Evolutionary conservation across 306 rosid species (phyloP).

Genomic region (Argentina anserina): DNA sequence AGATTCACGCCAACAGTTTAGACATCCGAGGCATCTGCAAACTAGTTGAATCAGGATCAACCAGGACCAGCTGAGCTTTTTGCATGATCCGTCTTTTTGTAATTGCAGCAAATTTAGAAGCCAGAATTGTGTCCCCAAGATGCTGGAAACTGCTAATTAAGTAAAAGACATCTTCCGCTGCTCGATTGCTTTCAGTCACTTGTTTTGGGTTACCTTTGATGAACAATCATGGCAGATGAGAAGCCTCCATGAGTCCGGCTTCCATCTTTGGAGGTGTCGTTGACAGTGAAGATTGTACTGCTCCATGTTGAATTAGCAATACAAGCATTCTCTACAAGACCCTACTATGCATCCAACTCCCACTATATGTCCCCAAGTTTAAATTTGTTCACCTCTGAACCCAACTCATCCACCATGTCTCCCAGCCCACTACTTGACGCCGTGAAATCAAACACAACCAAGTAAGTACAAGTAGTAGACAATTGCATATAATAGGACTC

Average conservation of each 20-base stretch:
- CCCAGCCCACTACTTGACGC: constrained; percentile 41
- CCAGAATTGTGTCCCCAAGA: too few relatives aligned
- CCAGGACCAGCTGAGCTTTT: too few relatives aligned
- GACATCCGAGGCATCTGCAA: too few relatives aligned
- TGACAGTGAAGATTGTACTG: constrained; percentile 24
- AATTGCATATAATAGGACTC: not conserved
- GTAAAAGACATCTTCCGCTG: not conserved
- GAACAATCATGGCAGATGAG: constrained; percentile 34
- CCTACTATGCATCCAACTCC: constrained; percentile 36
- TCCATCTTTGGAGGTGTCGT: constrained; percentile 29
- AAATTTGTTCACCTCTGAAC: constrained; percentile 28
- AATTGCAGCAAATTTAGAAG: too few relatives aligned
- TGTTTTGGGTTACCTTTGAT: constrained; percentile 24
- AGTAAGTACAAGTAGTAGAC: not conserved
- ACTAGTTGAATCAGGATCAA: too few relatives aligned
- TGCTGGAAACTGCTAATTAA: too few relatives aligned
- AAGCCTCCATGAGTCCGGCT: constrained; percentile 36
- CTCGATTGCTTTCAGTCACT: not conserved
- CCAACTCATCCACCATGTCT: constrained; percentile 34
- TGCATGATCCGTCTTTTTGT: too few relatives aligned
- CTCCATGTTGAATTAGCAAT: constrained; percentile 30
- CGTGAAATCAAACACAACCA: constrained; percentile 7
- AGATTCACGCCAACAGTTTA: too few relatives aligned
- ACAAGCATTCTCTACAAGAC: constrained; percentile 30
- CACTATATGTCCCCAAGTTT: constrained; percentile 26